Conservation (phyloP, 441 rosid genomes). For the Pelargonium cotyledonis region DNA sequence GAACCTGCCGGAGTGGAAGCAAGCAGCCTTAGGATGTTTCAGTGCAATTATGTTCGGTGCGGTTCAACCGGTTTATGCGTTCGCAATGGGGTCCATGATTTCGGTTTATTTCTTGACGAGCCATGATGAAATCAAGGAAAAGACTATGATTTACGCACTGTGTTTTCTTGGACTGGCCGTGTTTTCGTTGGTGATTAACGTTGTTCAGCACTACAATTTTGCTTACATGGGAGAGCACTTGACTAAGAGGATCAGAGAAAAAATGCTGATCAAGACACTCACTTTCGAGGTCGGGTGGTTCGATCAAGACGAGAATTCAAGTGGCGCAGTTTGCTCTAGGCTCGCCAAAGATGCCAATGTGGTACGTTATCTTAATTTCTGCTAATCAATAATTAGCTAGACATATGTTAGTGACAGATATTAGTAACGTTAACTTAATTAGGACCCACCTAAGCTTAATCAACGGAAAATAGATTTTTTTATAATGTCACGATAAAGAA, state of each 20-base stretch:
- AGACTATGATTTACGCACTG: slow-evolving; percentile 18
- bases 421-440: no score
- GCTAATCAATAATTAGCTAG: no score
- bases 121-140: slow-evolving; percentile 9
- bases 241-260: slow-evolving; percentile 21
- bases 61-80: slow-evolving; percentile 62
- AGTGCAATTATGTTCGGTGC: slow-evolving; percentile 57
- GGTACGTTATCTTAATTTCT: slow-evolving; percentile 11
- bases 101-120: slow-evolving; percentile 35
- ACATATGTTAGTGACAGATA: no score
- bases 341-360: slow-evolving; percentile 20
- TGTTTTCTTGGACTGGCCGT: slow-evolving; percentile 18
- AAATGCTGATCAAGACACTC: slow-evolving; percentile 20
- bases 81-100: slow-evolving; percentile 48
- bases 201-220: slow-evolving; percentile 26
- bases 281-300: slow-evolving; percentile 27
- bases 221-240: slow-evolving; percentile 24
- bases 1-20: slow-evolving; percentile 47
- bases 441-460: no score
- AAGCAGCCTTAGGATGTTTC: slow-evolving; percentile 42
- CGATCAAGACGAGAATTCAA: slow-evolving; percentile 24
- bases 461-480: no score
- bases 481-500: no score
- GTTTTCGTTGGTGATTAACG: slow-evolving; percentile 15
- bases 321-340: slow-evolving; percentile 18